These are phyloP conservation scores for Globisporangium mamillatum DNA, from an alignment of 352 stramenopile species.

Conservation along the genomic window DNA sequence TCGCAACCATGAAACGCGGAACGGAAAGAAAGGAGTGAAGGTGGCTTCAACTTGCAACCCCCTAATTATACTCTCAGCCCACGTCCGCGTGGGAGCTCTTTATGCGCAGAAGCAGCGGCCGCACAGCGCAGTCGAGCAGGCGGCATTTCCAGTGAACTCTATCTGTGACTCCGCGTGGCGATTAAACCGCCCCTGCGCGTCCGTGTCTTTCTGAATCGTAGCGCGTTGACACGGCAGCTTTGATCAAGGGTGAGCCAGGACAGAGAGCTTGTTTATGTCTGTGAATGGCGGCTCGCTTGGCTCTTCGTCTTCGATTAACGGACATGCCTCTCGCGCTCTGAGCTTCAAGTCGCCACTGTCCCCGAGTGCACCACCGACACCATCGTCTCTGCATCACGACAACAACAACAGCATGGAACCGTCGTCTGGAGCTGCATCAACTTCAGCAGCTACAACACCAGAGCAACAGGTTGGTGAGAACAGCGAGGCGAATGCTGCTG, in stretches of 20 bases:
- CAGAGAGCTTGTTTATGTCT: neutral
- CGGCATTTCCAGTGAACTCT: neutral
- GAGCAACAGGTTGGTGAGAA: constrained; percentile 6
- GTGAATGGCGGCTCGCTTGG: neutral
- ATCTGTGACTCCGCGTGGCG: neutral
- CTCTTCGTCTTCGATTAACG: neutral
- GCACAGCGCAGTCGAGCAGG: neutral
- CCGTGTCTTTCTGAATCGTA: neutral
- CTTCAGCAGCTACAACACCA: neutral
- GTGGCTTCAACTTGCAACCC: no score
- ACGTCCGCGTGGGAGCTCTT: neutral
- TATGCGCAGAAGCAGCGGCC: neutral
- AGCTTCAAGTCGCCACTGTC: neutral
- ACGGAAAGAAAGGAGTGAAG: no score
- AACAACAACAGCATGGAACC: neutral
- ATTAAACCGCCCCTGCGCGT: neutral
- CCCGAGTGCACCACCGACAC: neutral
- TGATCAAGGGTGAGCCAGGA: neutral
- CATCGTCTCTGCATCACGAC: neutral
- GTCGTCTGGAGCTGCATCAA: neutral
- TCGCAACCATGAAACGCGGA: neutral
- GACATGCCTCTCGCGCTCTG: constrained; percentile 2
- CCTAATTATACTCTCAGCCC: neutral
- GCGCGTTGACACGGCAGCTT: neutral
- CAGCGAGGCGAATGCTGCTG: neutral